Evolutionary conservation across 495 filamentous ascomycete species (phyloP), one percentile per base, ranked within the genome.

Genomic region (Tuber calosporum): DNA sequence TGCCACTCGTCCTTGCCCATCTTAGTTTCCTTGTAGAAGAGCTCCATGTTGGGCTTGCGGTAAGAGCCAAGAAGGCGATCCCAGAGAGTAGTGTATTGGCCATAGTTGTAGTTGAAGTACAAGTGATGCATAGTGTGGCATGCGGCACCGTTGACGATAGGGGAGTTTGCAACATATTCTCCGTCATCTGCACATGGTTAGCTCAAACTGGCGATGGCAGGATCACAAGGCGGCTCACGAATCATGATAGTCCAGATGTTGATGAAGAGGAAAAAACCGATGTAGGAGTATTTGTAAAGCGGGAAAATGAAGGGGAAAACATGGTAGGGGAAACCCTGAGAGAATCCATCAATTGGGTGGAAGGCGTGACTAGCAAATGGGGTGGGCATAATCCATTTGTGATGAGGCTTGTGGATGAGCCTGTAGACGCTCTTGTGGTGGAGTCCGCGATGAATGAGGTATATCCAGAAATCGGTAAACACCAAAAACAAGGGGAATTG

Each of bases 341-440:
- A 86, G 85, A 89, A 97, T 81, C 95, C 95, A 83, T 98, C 94
- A 48, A 97, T 78, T 1, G 94, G 95, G 85, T 98, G 94, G 87
- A 98, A 97, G 70, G 94, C 94, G 84, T 96, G 90, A 70, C 89
- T 90, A 17, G 94, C 95, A 82, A 87, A 97, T 17, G 94, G 94
- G 9, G 93, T 97, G 7, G 95, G 95, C 93, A 97, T 96, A 84
- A 98, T 97, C 95, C 94, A 97, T 85, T 97, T 97, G 89, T 98
- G 94, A 85, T 98, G 95, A 69, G 92, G 90, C 87, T 98, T 98
- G 87, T 98, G 94, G 34, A 98, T 87, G 68, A 84, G 85, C 85
- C 92, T 94, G 88, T 97, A 98, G 69, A 97, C 82, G 68, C 83
- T 77, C 8, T 92, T 91, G 82, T 93, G 90, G 84, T 98, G 94